Percentiles rank a stretch among this genome's conserved stretches.
Evolutionary conservation across 2,329 filamentous ascomycete genomes (phyloP).

Genomic region (Colletotrichum truncatum): DNA sequence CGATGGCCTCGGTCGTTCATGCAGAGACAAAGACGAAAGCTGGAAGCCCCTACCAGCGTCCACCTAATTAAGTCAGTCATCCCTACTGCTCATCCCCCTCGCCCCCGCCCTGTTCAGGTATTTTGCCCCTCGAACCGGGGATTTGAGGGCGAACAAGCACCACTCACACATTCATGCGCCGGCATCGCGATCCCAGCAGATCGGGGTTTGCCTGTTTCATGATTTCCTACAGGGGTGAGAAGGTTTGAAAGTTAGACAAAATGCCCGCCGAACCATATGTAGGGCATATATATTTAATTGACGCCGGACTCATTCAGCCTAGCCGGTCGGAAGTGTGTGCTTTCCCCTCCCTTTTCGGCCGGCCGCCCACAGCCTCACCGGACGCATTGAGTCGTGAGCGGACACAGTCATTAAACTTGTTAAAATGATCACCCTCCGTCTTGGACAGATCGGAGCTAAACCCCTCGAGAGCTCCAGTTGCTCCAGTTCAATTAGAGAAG

Average conservation of each 20-base stretch:
- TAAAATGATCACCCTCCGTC: background rate
- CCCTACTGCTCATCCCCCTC: constrained; percentile 17
- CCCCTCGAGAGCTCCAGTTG: constrained; percentile 1
- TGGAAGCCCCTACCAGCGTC: background rate
- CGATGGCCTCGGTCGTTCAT: constrained; percentile 16
- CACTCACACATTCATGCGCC: constrained; percentile 27
- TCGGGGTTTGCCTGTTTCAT: constrained; percentile 19
- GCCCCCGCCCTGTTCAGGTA: background rate
- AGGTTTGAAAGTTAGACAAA: background rate
- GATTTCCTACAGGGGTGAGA: background rate
- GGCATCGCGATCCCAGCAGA: constrained; percentile 3
- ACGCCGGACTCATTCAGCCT: background rate
- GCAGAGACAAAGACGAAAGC: background rate
- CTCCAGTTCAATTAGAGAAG: constrained; percentile 10
- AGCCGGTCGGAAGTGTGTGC: background rate
- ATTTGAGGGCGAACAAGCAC: constrained; percentile 8
- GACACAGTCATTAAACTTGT: constrained; percentile 3
- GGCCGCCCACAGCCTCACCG: background rate
- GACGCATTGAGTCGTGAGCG: constrained; percentile 1
- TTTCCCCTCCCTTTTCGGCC: background rate
- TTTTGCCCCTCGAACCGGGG: background rate
- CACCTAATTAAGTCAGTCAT: background rate
- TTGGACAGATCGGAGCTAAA: background rate
- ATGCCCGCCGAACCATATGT: constrained; percentile 28
- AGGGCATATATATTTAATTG: constrained; percentile 4